A percentile compares a stretch with the other conserved stretches of the same genome.
Evolutionary conservation across 2,329 filamentous ascomycete genomes (phyloP).

Genomic region (Teratosphaeria destructans): DNA sequence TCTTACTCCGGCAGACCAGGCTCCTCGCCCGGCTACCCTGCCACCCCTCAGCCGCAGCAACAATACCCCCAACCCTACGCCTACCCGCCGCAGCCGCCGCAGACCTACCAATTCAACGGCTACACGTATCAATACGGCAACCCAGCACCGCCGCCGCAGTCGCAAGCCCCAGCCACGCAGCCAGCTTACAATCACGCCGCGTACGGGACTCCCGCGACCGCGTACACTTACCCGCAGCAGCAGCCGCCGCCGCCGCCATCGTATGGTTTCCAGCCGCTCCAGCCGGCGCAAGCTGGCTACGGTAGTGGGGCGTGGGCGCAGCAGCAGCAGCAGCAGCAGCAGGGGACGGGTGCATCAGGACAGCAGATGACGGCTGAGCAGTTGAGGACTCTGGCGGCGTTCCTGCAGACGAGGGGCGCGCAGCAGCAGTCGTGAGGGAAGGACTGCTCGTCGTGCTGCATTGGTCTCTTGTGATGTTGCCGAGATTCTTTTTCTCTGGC

Average conservation of each 20-base stretch:
- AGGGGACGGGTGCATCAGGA: slow-evolving; percentile 8
- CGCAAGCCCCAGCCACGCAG: neutral
- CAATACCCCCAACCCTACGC: neutral
- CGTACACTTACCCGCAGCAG: slow-evolving; percentile 2
- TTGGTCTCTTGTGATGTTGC: too few relatives aligned
- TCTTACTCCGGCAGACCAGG: slow-evolving; percentile 39
- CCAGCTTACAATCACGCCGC: slow-evolving; percentile 1
- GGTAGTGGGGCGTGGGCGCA: slow-evolving; percentile 2
- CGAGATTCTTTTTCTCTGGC: too few relatives aligned
- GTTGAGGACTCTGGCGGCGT: slow-evolving; percentile 3
- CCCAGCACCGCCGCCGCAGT: neutral
- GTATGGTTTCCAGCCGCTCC: neutral
- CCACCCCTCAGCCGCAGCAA: slow-evolving; percentile 1
- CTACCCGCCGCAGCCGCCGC: slow-evolving; percentile 58
- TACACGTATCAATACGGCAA: slow-evolving; percentile 18
- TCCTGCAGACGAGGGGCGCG: slow-evolving; percentile 3
- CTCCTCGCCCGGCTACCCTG: neutral
- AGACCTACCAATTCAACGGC: slow-evolving; percentile 85
- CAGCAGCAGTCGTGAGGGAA: neutral
- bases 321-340: slow-evolving; percentile 16
- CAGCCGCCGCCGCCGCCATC: slow-evolving; percentile 3
- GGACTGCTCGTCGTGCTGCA: neutral
- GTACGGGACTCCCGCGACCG: slow-evolving; percentile 5
- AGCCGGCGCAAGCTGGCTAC: neutral
- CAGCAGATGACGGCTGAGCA: slow-evolving; percentile 1